Evolutionary conservation across 2,329 filamentous ascomycete species (phyloP), one percentile per base, ranked within the genome.

Genomic region (Graphiopsis chlorocephala): DNA sequence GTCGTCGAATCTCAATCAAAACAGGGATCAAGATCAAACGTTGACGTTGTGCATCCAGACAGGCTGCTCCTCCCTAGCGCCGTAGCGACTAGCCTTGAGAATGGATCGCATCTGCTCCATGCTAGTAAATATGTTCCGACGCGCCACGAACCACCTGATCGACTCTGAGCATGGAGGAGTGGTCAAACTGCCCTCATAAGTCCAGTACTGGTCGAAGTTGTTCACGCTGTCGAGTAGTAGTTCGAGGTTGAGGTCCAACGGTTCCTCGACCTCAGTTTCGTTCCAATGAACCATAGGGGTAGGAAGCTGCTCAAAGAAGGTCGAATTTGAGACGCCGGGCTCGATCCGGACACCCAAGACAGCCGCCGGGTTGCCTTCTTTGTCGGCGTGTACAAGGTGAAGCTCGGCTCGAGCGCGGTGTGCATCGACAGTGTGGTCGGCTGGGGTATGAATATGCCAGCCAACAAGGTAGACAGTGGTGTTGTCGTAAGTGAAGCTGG

Each of bases 371-470:
- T 77, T 73, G 58, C 81, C 81, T 0, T 71, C 66, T 10, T 72
- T 74, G 65, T 81, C 78, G 61, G 78, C 78, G 66, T 83, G 81
- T 2, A 84, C 82, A 42, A 82, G 75, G 70, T 84, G 82, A 23
- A 84, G 71, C 68, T 84, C 82, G 38, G 81, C 80, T 65, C 78
- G 80, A 38, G 76, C 74, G 38, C 78, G 76, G 42, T 77, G 73
- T 35, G 78, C 79, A 55, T 78, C 73, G 4, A 84, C 76, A 2
- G 76, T 75, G 70, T 85, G 83, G 64, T 84, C 82, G 5, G 81
- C 81, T 0, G 83, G 82, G 0, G 81, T 70, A 68, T 85, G 83
- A 57, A 83, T 80, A 73, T 84, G 83, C 81, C 81, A 84, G 55
- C 81, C 80, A 47, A 74, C 76, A 10, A 84, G 74, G 69, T 82